phyloP scores from a whole-genome alignment of 2,329 filamentous ascomycete species.

The Neophaeococcomyces aloes region DNA sequence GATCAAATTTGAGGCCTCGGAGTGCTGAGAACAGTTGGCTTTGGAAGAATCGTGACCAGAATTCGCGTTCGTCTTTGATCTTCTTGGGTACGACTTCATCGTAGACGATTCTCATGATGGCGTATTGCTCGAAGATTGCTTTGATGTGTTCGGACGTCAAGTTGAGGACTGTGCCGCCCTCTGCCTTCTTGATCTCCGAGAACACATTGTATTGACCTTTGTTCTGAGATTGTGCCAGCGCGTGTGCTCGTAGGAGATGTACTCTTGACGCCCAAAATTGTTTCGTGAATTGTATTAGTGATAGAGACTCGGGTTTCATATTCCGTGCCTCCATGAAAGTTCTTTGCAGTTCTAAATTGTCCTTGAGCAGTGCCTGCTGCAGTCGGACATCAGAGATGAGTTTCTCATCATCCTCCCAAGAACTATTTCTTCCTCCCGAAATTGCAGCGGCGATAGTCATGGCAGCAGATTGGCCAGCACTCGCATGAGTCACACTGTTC shows the following conservation, averaged over 20 bases:
- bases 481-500: slow-evolving; percentile 42
- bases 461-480: slow-evolving; percentile 46
- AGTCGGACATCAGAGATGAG: slow-evolving; percentile 69
- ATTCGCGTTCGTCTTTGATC: slow-evolving; percentile 59
- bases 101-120: slow-evolving; percentile 79
- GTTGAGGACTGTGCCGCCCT: slow-evolving; percentile 67
- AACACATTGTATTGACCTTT: slow-evolving; percentile 89
- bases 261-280: slow-evolving; percentile 93
- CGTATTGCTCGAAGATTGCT: slow-evolving; percentile 86
- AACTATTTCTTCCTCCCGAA: slow-evolving; percentile 42
- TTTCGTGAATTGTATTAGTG: slow-evolving; percentile 67
- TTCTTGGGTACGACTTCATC: slow-evolving; percentile 77
- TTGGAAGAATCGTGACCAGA: slow-evolving; percentile 91
- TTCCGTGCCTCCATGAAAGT: slow-evolving; percentile 78
- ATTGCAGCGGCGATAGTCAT: slow-evolving; percentile 70
- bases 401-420: slow-evolving; percentile 70
- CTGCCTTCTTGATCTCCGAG: slow-evolving; percentile 72
- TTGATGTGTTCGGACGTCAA: slow-evolving; percentile 87
- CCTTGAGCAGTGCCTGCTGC: slow-evolving; percentile 78
- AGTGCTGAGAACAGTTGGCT: slow-evolving; percentile 84
- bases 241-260: slow-evolving; percentile 76
- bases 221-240: slow-evolving; percentile 76
- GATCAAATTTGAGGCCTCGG: slow-evolving; percentile 75
- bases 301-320: slow-evolving; percentile 75
- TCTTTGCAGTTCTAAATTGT: slow-evolving; percentile 62